Base-by-base conservation (phyloP, 352 stramenopile species). In the Thalassiosira livingstoniorum region DNA sequence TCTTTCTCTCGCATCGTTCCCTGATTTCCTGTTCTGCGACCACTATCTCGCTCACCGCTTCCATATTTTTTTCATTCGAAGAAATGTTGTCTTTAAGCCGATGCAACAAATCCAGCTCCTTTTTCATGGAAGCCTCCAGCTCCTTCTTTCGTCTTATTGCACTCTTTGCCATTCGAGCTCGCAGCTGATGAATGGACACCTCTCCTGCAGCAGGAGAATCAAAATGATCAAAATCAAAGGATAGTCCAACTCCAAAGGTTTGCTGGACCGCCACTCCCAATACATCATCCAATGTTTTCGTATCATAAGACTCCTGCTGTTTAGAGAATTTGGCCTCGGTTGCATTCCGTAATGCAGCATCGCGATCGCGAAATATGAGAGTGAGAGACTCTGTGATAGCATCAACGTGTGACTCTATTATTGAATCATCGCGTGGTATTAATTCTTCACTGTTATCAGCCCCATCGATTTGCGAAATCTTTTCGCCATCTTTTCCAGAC, bases 141-240 rank as follows among this genome's bases (percentile, higher is more conserved):
- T 88, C 73, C 62, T 80, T 72, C 27, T 83, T 82, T 32, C 79
- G 71, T 23, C 72, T 71, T 34, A 94, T 71, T 11, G 90, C 88
- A 76, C 85, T 92, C 79, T 93, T 92, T n/a, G 87, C 87, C 27
- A 89, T 86, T 45, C 88, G 67, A 18, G 88, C 88, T 45, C 90
- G 82, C 10, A 94, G 72, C 70, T 88, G 68, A 63, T 89, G 76
- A 35, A 82, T 81, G 23, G 79, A 86, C 32, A 85, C 55, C 39
- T 86, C 51, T 21, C 65, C 76, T 34, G 89, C 54, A 23, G 81
- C 23, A 10, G 78, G 63, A 29, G 35, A 13, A 29, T 69, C 75
- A 54, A 88, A 81, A 66, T 94, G 82, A 58, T 93, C 84, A 82
- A 89, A 92, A 34, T 87, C 82, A 75, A 85, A 93, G 18, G 82